Evolutionary conservation across 345 rosid genomes (phyloP), one percentile per base, ranked within the genome.

Genomic region (Arabis alpina): DNA sequence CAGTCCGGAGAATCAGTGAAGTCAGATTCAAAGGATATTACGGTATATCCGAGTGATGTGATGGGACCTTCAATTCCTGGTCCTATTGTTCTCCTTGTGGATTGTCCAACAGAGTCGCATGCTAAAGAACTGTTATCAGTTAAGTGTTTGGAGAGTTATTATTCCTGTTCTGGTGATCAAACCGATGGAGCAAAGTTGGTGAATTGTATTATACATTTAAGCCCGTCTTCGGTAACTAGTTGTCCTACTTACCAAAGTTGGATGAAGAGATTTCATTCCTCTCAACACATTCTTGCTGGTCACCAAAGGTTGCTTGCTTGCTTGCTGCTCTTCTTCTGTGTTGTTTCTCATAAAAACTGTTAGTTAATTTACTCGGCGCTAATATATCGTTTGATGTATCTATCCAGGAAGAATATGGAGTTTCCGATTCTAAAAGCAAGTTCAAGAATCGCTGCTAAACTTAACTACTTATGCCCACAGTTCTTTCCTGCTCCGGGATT

Each of bases 11-110:
- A 83, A 64, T 85, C 96, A 51, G 97, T 93, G 75, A 82, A 80
- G 83, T 93, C 99, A 27, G 96, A 89, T 57, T 53, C 25, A 71
- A 77, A 61, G 58, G 80, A 88, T 76, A 84, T 84, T 60, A 86
- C 71, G 91, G 99, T 91, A 72, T 19, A 91, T 84, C 98, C 98
- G 9, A 76, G 92, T 79, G 98, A 93, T 72, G 98, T 93, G 25
- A 84, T 93, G 96, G 98, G 80, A 44, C 94, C 99, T 63, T 79
- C 96, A 56, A 37, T 87, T 74, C 93, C 97, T 45, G 99, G 97
- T 74, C 99, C 97, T 4, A 70, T 93, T 55, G 85, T 89, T 48
- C 72, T 87, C 41, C 87, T 93, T 36, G 88, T 89, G 23, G 99
- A 72, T 77, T 93, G 98, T 87, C 98, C 96, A 62, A 87, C 96